Evolutionary conservation across 1,284 basidiomycete species (phyloP), one percentile per base, ranked within the genome.

Genomic region (Ustilago hordei): DNA sequence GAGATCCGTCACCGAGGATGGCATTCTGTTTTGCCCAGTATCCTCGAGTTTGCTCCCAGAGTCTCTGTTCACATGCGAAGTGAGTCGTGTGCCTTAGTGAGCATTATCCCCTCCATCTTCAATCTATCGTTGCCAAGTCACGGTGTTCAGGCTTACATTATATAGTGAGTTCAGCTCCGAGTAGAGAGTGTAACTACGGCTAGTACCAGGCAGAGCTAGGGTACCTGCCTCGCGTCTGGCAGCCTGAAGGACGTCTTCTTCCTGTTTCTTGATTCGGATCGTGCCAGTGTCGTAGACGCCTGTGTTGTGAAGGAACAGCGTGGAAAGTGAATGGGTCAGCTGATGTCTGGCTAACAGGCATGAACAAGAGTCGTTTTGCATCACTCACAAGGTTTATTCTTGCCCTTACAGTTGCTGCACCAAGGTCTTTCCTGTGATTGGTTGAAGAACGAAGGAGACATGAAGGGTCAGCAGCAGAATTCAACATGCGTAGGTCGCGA

Each of bases 351-450:
- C 32, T 19, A 31, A 23, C 13, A 28, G 7, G 8, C 8, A 28
- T 32, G 2, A 15, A 19, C 6, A 28, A 28, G n/a, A 13, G 23
- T 8, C n/a, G 23, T 50, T 8, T 50, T 4, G 28, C 3, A 12
- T 31, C 31, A 62, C 75, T 59, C 38, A 77, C 71, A 74, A 12
- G 53, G 60, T 47, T 41, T 39, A 23, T 64, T 56, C 17, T 41
- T 58, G n/a, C 74, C 67, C 19, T 60, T 60, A 60, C 75, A 78
- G 6, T 60, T 61, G n/a, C 39, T 56, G 47, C 75, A 78, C 71
- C 64, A 71, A 11, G 75, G 75, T 17, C 38, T 53, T 6, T 62
- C 52, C 71, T 50, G 28, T 50, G n/a, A 13, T 31, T 6, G 31
- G 28, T 32, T 1, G 32, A 4, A 50, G 6, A 8, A 13, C 19